phyloP scores from a whole-genome alignment of 495 filamentous ascomycete genomes.

The Daldinia caldariorum region DNA sequence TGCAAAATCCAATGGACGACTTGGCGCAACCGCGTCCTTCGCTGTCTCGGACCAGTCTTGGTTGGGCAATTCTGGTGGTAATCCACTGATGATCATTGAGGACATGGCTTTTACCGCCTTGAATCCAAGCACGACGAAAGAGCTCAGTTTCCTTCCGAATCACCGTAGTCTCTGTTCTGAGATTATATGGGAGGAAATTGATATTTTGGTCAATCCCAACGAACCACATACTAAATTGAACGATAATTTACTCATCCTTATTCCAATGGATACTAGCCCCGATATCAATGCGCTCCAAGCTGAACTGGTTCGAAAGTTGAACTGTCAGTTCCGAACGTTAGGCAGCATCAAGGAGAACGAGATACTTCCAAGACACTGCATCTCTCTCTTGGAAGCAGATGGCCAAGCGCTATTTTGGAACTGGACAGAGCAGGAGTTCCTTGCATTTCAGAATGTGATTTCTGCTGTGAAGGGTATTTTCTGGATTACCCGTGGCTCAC shows the following conservation, averaged over 20 bases:
- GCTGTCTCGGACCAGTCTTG: conserved; percentile 29
- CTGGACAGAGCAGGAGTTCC: conserved; percentile 39
- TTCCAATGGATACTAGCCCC: conserved; percentile 5
- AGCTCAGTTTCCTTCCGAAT: conserved; percentile 44
- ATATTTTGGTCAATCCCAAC: not conserved
- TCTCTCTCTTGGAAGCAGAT: conserved; percentile 44
- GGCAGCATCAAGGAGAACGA: conserved; percentile 16
- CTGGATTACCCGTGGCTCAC: conserved; percentile 46
- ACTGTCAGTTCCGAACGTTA: conserved; percentile 31
- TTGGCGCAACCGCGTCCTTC: conserved; percentile 30
- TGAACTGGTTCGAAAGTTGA: conserved; percentile 6
- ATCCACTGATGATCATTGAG: conserved; percentile 28
- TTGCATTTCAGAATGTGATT: conserved; percentile 32
- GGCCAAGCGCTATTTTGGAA: conserved; percentile 33
- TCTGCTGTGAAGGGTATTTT: conserved; percentile 32
- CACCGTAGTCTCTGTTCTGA: conserved; percentile 47
- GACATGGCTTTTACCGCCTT: conserved; percentile 37
- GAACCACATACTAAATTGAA: not conserved
- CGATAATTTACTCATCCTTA: conserved; percentile 21
- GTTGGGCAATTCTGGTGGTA: conserved; percentile 12
- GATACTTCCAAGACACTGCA: conserved; percentile 25
- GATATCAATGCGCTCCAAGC: conserved; percentile 1
- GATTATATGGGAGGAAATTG: conserved; percentile 46
- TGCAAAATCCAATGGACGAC: conserved; percentile 16
- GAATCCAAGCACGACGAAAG: not conserved